Percentiles rank a stretch among this genome's conserved stretches.
These are phyloP conservation scores for Cyamopsis tetragonoloba DNA, from an alignment of 306 rosid species.

Conservation along the genomic window DNA sequence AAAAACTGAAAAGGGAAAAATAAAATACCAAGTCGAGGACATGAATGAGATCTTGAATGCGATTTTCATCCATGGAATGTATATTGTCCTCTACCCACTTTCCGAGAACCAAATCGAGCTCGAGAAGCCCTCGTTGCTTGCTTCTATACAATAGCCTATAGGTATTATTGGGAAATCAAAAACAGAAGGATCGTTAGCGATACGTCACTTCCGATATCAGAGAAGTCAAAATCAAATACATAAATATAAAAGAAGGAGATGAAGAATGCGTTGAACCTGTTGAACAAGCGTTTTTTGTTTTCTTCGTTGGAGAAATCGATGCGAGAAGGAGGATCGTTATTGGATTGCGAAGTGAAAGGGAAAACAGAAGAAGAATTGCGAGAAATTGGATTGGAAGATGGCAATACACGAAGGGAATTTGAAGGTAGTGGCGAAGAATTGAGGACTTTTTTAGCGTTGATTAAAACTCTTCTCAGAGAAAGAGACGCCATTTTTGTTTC, in stretches of 20 bases:
- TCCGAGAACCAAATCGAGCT: conserved; percentile 85
- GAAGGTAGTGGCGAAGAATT: too few species aligned
- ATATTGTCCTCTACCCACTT: conserved; percentile 87
- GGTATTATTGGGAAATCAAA: neutral
- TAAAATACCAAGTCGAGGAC: conserved; percentile 68
- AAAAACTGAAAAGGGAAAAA: neutral
- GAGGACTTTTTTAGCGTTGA: too few species aligned
- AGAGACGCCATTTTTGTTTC: too few species aligned
- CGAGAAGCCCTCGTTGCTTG: conserved; percentile 85
- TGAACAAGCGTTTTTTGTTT: conserved; percentile 64
- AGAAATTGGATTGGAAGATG: conserved; percentile 1
- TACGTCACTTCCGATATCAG: neutral
- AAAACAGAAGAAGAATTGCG: conserved; percentile 4
- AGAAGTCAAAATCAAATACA: neutral
- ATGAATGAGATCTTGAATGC: conserved; percentile 53
- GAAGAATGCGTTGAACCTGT: conserved; percentile 70
- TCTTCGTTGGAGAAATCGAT: conserved; percentile 72
- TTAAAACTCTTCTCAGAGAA: too few species aligned
- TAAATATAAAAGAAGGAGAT: neutral
- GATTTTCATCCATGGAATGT: conserved; percentile 63
- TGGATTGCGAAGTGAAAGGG: conserved; percentile 32
- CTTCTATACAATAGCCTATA: conserved; percentile 74
- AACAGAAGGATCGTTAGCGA: neutral
- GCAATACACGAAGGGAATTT: too few species aligned
- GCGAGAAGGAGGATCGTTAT: conserved; percentile 20